Evolutionary conservation across 257 asterid genomes (phyloP), one percentile per base, ranked within the genome.

Genomic region (Nicotiana undulata): DNA sequence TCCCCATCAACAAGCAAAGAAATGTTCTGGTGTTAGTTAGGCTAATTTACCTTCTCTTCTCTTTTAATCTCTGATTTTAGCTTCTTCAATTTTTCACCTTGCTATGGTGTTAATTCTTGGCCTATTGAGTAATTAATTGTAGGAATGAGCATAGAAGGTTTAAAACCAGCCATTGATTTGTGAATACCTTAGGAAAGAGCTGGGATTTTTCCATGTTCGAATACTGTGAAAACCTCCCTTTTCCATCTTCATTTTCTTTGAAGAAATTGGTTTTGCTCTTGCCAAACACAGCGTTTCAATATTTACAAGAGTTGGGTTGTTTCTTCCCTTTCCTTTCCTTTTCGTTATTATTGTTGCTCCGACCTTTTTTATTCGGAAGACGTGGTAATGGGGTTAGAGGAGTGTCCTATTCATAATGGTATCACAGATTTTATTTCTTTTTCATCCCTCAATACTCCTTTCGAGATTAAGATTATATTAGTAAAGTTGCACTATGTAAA

Each of bases 181-280:
- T 49, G 60, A 24, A 46, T 72, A 72, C 40, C 22, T 46, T 15
- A 15, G 40, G 37, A 72, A 7, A 9, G 40, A 16, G 13, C 24
- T 60, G 5, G 64, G 16, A 32, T 58, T 75, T 22, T 76, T 61
- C 72, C 4, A 15, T 44, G 49, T 32, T 12, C 51, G n/a, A 58
- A 31, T 56, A 32, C 17, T 61, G 17, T 10, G 40, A 10, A 26
- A 55, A 55, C 15, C 77, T 77, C 46, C 72, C 15, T 12, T 32
- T 20, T 49, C 63, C 81, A 26, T 76, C 10, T 18, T 76, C 0
- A 20, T 72, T 18, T 28, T 26, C 40, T 12, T 79, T 59, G 60
- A 26, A 76, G 26, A 61, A 55, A 13, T 76, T 28, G 77, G 75
- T 20, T 81, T 75, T 81, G 37, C 59, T 70, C 77, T 70, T 44